phyloP scores from a whole-genome alignment of 257 asterid species.

The Jasminum sambac region DNA sequence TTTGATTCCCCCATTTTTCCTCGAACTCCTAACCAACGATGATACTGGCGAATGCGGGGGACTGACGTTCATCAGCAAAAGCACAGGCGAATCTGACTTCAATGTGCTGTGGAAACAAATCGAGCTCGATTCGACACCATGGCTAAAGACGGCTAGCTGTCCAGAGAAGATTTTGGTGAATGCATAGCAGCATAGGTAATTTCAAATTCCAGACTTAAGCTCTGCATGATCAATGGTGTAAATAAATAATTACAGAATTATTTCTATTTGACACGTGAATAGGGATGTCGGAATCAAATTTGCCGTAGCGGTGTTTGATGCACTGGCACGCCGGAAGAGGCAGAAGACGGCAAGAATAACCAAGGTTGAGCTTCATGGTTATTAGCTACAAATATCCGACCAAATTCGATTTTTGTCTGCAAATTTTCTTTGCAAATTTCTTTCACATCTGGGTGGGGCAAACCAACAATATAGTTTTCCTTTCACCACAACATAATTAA shows the following conservation, averaged over 20 bases:
- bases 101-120: slow-evolving; percentile 60
- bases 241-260: too few relatives aligned
- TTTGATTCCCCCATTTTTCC: too few relatives aligned
- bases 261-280: not conserved
- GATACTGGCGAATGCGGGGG: too few relatives aligned
- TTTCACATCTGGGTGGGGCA: slow-evolving; percentile 74
- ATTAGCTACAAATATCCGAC: slow-evolving; percentile 85
- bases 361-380: slow-evolving; percentile 76
- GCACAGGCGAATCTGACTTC: slow-evolving; percentile 47
- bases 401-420: slow-evolving; percentile 89
- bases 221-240: too few relatives aligned
- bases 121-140: slow-evolving; percentile 62
- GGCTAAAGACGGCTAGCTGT: slow-evolving; percentile 65
- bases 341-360: slow-evolving; percentile 57
- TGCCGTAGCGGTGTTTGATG: slow-evolving; percentile 83
- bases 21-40: too few relatives aligned
- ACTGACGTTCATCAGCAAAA: slow-evolving; percentile 70
- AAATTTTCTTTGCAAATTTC: slow-evolving; percentile 95
- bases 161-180: slow-evolving; percentile 80
- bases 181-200: slow-evolving; percentile 93
- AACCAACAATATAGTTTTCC: too few relatives aligned
- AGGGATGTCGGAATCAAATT: slow-evolving; percentile 95
- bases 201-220: too few relatives aligned
- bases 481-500: too few relatives aligned
- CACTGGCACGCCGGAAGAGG: slow-evolving; percentile 66